These are phyloP conservation scores for Suillus placidus DNA, from an alignment of 768 basidiomycete genomes.

Conservation along the genomic window DNA sequence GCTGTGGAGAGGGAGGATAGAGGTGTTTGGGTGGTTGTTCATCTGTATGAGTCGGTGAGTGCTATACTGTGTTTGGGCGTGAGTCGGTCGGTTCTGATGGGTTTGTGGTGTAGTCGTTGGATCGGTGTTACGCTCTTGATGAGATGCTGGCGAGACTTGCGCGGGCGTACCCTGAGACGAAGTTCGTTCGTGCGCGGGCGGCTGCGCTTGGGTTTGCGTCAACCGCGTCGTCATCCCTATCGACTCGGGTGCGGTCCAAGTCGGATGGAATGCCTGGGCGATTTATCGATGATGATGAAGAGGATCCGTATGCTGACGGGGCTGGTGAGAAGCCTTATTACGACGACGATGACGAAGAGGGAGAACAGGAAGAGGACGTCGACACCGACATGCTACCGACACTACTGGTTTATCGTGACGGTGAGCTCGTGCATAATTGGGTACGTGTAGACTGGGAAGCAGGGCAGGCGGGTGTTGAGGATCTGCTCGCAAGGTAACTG, in stretches of 20 bases:
- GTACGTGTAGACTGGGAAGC: slow-evolving; percentile 89
- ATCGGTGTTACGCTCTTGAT: slow-evolving; percentile 74
- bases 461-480: slow-evolving; percentile 65
- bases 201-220: slow-evolving; percentile 73
- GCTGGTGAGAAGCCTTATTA: slow-evolving; percentile 33
- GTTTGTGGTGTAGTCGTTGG: slow-evolving; percentile 56
- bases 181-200: slow-evolving; percentile 84
- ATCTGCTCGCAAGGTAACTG: slow-evolving; percentile 60
- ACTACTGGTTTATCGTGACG: slow-evolving; percentile 74
- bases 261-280: slow-evolving; percentile 1
- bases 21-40: slow-evolving; percentile 81
- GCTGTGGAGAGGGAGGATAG: slow-evolving; percentile 75
- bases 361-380: slow-evolving; percentile 60
- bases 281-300: slow-evolving; percentile 42
- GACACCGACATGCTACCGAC: slow-evolving; percentile 83
- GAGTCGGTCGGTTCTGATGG: slow-evolving; percentile 5
- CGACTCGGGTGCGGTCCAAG: slow-evolving; percentile 1
- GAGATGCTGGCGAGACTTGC: slow-evolving; percentile 69
- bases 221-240: slow-evolving; percentile 21
- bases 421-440: slow-evolving; percentile 87
- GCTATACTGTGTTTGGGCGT: slow-evolving; percentile 3
- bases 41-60: slow-evolving; percentile 80
- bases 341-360: slow-evolving; percentile 44
- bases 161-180: slow-evolving; percentile 67
- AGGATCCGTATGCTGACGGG: slow-evolving; percentile 50